A percentile compares a stretch with the other conserved stretches of the same genome.
phyloP scores from a whole-genome alignment of 768 basidiomycete genomes.

The Mycena chlorophos region DNA sequence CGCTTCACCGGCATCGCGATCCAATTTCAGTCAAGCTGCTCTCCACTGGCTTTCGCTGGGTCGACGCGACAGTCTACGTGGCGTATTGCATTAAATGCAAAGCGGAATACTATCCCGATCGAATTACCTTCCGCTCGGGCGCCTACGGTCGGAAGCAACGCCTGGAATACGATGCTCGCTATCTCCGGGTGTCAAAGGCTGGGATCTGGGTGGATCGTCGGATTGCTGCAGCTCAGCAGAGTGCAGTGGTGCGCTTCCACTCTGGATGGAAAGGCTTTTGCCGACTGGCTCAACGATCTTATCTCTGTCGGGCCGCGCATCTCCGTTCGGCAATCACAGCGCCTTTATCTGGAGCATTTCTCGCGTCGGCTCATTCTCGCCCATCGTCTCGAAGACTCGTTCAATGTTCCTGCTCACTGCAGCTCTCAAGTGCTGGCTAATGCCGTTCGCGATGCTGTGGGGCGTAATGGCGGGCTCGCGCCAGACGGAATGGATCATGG shows the following conservation, averaged over 20 bases:
- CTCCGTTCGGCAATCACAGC: constrained; percentile 26
- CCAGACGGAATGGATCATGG: constrained; percentile 4
- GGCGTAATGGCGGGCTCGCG: constrained; percentile 19
- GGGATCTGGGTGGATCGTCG: constrained; percentile 28
- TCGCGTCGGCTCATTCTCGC: constrained; percentile 21
- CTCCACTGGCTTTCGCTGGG: too few relatives aligned
- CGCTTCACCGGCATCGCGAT: background rate
- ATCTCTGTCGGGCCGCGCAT: constrained; percentile 1
- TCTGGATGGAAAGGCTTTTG: constrained; percentile 30
- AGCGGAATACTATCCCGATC: constrained; percentile 25
- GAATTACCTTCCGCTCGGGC: constrained; percentile 13
- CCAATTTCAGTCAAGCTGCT: background rate
- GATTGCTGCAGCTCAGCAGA: constrained; percentile 27
- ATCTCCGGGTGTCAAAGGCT: constrained; percentile 28
- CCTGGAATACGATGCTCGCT: constrained; percentile 21
- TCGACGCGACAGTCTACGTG: background rate
- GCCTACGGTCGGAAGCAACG: background rate
- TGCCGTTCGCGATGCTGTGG: constrained; percentile 17
- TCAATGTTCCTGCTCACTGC: constrained; percentile 21
- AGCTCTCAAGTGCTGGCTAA: constrained; percentile 11
- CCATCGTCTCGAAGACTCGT: constrained; percentile 12
- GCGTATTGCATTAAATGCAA: constrained; percentile 20
- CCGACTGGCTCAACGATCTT: constrained; percentile 28
- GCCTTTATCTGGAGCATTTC: constrained; percentile 33
- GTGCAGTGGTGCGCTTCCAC: constrained; percentile 25